Conservation (phyloP, 2,329 filamentous ascomycete genomes). For the Penicillium sp. region DNA sequence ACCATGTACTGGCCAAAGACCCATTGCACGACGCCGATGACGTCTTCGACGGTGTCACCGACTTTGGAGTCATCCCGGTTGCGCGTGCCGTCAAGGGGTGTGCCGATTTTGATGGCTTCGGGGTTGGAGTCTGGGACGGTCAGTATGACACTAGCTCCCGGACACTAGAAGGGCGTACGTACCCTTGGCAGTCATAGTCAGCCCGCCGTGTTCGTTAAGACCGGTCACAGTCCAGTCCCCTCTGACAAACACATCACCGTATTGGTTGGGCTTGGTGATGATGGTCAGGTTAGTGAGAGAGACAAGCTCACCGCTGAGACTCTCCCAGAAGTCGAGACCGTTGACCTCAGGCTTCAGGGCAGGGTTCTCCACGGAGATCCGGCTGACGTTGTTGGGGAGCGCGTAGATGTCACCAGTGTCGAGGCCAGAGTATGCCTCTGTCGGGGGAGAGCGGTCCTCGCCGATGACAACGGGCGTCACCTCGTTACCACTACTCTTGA, state of each 20-base stretch:
- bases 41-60: constrained; percentile 67
- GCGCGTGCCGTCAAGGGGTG: constrained; percentile 66
- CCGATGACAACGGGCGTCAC: constrained; percentile 67
- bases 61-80: constrained; percentile 66
- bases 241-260: constrained; percentile 71
- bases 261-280: constrained; percentile 65
- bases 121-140: constrained; percentile 65
- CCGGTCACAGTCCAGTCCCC: constrained; percentile 69
- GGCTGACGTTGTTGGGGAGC: constrained; percentile 65
- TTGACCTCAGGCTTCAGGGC: constrained; percentile 64
- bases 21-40: constrained; percentile 71
- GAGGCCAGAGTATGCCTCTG: constrained; percentile 63
- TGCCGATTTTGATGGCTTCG: constrained; percentile 69
- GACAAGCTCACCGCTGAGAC: constrained; percentile 69
- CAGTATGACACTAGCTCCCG: not conserved
- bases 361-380: constrained; percentile 65
- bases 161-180: constrained; percentile 16
- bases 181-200: constrained; percentile 66
- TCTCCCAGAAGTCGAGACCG: constrained; percentile 77
- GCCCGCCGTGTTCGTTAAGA: constrained; percentile 64
- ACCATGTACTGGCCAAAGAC: constrained; percentile 72
- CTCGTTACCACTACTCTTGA: constrained; percentile 59
- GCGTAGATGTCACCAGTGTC: constrained; percentile 70
- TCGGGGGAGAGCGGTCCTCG: constrained; percentile 62
- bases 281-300: constrained; percentile 63